A percentile compares a stretch with the other conserved stretches of the same genome.
Evolutionary conservation across 2,329 filamentous ascomycete genomes (phyloP).

Genomic region (Stagonosporopsis tanaceti): DNA sequence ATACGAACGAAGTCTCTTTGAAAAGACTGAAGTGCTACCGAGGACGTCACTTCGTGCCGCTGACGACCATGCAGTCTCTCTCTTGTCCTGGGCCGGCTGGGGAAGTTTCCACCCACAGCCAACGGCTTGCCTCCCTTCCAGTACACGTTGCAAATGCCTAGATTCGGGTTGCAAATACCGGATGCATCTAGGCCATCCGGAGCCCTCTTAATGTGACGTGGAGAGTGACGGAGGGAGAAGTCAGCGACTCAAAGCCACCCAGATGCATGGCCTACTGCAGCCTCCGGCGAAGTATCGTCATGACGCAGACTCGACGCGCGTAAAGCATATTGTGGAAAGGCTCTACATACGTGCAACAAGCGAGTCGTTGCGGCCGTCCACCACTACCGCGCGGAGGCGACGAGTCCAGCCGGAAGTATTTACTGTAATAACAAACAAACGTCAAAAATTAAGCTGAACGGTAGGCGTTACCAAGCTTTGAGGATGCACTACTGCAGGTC

Average conservation of each 20-base stretch:
- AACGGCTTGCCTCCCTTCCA: background rate
- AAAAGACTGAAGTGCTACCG: background rate
- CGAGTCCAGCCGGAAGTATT: background rate
- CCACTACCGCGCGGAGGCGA: conserved; percentile 2
- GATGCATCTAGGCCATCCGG: background rate
- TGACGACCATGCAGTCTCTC: background rate
- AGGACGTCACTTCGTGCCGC: background rate
- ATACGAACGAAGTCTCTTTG: background rate
- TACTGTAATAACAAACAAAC: background rate
- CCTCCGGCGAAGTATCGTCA: conserved; percentile 11
- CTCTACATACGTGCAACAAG: conserved; percentile 4
- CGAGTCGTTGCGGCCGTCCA: background rate
- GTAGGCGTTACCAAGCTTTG: conserved; percentile 8
- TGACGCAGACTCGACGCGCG: conserved; percentile 17
- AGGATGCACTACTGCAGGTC: conserved; percentile 24
- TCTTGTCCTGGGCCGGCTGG: background rate
- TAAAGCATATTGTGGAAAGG: conserved; percentile 2
- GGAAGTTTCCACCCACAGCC: background rate
- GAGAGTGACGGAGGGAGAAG: background rate
- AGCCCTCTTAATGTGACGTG: background rate
- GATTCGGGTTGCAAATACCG: background rate
- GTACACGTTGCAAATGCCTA: background rate
- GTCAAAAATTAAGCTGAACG: conserved; percentile 10
- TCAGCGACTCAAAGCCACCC: background rate
- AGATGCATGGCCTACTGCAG: background rate